Evolutionary conservation across 257 asterid species (phyloP).

Genomic region (Solanum rostratum): DNA sequence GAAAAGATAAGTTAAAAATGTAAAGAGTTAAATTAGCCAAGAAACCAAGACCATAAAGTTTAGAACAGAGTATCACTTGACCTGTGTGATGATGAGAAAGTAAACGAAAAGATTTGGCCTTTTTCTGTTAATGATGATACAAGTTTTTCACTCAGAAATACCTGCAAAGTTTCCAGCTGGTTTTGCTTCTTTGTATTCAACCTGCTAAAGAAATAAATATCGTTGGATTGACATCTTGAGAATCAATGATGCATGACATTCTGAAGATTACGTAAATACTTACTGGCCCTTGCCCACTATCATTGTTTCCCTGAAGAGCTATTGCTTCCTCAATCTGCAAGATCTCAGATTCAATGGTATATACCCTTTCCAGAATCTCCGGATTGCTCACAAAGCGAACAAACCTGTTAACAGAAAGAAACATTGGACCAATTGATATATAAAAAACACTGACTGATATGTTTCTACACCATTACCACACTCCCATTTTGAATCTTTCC

Average conservation of each 20-base stretch:
- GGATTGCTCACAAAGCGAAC: slow-evolving; percentile 99
- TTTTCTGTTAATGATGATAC: not conserved
- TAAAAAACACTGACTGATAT: not conserved
- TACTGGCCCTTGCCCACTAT: slow-evolving; percentile 45
- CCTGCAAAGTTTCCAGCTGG: slow-evolving; percentile 49
- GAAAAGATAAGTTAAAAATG: not conserved
- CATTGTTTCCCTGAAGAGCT: slow-evolving; percentile 47
- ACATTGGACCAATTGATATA: slow-evolving; percentile 1
- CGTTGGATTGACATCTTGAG: not conserved
- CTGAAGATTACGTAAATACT: slow-evolving; percentile 10
- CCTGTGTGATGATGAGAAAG: not conserved
- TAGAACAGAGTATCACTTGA: not conserved
- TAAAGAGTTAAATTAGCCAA: not conserved
- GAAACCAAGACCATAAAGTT: not conserved
- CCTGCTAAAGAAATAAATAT: slow-evolving; percentile 24
- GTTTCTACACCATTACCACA: not conserved
- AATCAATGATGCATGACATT: not conserved
- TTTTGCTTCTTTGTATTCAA: slow-evolving; percentile 40
- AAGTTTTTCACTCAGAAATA: slow-evolving; percentile 9
- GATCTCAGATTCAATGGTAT: slow-evolving; percentile 78
- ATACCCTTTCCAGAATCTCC: slow-evolving; percentile 87
- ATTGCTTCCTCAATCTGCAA: slow-evolving; percentile 85
- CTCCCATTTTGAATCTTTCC: not conserved
- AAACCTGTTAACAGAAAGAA: slow-evolving; percentile 50
- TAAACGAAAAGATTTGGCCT: not conserved